Base-by-base conservation (phyloP, 306 rosid species). In the Mimosa bimucronata region DNA sequence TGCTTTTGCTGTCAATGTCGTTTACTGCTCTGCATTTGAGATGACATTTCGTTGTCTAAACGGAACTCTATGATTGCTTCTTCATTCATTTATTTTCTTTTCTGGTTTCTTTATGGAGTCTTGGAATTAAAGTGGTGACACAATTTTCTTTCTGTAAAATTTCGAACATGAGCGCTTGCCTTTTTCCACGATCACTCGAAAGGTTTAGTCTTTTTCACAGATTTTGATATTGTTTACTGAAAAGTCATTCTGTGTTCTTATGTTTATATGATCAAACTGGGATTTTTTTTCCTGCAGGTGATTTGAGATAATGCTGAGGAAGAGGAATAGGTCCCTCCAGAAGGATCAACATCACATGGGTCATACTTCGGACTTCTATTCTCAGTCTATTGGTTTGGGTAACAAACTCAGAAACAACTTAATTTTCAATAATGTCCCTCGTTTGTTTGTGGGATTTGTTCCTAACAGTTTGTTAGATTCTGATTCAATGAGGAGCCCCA, bases 401-500 rank as follows among this genome's bases (percentile, higher is more conserved):
- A 72, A 57, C 9, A 85, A 83, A 77, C 81, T 71, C 65, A 92
- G 88, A 76, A 69, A 80, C 80, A 88, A 74, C 78, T 77, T 97
- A 71, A 77, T 88, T 79, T 90, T 87, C 84, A 87, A 84, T 61
- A 87, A 84, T 61, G 82, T 79, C 42, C 92, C 98, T 79, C 89
- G 93, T 86, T 74, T 94, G 72, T 88, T 92, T 89, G 89, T 92
- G 69, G 98, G 98, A 67, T 79, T 88, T 48, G 84, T 82, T 77
- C 85, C 93, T 21, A 92, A 81, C 66, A 89, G 90, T 57, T 83
- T 91, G 70, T 70, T 88, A 73, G 98, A 92, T 83, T 87, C 87
- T 80, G 98, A 92, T 85, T 91, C 91, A 70, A 88, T 91, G 68
- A 85, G 89, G 79, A 94, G 98, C 77, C 98, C 98, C 48, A 94